phyloP scores from a whole-genome alignment of 768 basidiomycete genomes.

The Leccinellum albellum region DNA sequence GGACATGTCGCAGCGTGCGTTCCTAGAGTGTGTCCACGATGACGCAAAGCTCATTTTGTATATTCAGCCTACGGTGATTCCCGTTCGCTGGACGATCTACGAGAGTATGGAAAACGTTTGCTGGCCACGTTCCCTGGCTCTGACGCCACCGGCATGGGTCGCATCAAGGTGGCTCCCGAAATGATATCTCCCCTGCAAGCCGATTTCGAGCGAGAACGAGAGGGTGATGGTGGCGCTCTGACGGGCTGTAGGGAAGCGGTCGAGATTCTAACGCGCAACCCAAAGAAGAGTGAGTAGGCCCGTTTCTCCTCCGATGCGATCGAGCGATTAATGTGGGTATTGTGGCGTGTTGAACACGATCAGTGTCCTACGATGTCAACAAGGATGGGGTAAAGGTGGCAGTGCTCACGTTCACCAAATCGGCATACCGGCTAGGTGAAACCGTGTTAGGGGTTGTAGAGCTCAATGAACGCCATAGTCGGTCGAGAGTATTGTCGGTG shows the following conservation, averaged over 20 bases:
- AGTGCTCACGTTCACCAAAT: constrained; percentile 86
- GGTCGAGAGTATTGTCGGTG: constrained; percentile 82
- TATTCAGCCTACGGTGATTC: constrained; percentile 11
- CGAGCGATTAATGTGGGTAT: not conserved
- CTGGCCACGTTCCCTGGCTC: constrained; percentile 44
- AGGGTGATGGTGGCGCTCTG: constrained; percentile 42
- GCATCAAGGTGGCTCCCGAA: constrained; percentile 27
- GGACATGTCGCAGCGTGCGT: constrained; percentile 16
- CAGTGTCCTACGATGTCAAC: constrained; percentile 92
- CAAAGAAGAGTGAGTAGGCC: constrained; percentile 69
- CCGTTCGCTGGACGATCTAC: constrained; percentile 44
- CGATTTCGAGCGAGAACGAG: constrained; percentile 30
- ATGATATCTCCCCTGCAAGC: constrained; percentile 18
- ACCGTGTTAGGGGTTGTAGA: constrained; percentile 87
- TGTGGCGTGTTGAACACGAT: not conserved
- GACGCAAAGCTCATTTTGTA: not conserved
- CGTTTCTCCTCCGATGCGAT: not conserved
- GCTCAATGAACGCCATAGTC: constrained; percentile 68
- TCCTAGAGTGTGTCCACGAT: not conserved
- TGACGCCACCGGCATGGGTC: constrained; percentile 16
- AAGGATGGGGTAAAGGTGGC: constrained; percentile 91
- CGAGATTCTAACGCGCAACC: constrained; percentile 84
- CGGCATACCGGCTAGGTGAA: constrained; percentile 88
- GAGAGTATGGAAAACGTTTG: constrained; percentile 49
- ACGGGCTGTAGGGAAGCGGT: constrained; percentile 79